Percentiles rank a stretch among this genome's conserved stretches.
These are phyloP conservation scores for Jatropha multifida DNA, from an alignment of 441 rosid genomes.

Conservation along the genomic window DNA sequence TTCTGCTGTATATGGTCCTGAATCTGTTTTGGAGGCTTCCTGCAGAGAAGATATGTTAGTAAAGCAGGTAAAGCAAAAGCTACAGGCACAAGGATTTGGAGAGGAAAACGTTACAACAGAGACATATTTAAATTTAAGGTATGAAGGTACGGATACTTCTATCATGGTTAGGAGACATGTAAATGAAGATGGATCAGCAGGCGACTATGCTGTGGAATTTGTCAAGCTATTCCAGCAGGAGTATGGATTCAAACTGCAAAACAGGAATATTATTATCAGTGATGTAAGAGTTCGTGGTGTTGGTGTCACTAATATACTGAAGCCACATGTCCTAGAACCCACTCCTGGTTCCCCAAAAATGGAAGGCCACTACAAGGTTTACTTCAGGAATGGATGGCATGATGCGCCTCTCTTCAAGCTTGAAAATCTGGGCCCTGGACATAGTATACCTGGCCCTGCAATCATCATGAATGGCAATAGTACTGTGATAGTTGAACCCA, in stretches of 20 bases:
- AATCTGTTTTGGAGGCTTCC: constrained; percentile 63
- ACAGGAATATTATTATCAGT: constrained; percentile 66
- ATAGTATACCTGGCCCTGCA: constrained; percentile 67
- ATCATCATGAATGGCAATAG: constrained; percentile 97
- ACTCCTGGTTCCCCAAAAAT: constrained; percentile 46
- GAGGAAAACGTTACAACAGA: constrained; percentile 64
- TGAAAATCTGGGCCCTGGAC: constrained; percentile 70
- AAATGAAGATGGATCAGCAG: constrained; percentile 43
- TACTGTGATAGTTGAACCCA: constrained; percentile 89
- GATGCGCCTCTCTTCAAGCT: constrained; percentile 74
- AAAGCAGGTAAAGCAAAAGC: constrained; percentile 59
- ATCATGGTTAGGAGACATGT: constrained; percentile 77
- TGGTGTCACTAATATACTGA: constrained; percentile 83
- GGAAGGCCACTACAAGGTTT: constrained; percentile 67
- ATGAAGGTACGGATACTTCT: constrained; percentile 91
- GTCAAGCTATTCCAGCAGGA: constrained; percentile 78
- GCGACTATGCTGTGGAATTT: constrained; percentile 73
- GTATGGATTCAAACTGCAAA: constrained; percentile 87
- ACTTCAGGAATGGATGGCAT: constrained; percentile 72
- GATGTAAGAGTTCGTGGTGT: constrained; percentile 92
- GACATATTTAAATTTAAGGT: constrained; percentile 78
- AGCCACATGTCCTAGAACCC: constrained; percentile 56
- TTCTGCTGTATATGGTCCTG: constrained; percentile 72
- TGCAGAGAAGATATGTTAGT: constrained; percentile 53
- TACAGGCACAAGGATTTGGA: constrained; percentile 72